phyloP scores from a whole-genome alignment of 768 basidiomycete genomes.

The Lentinula raphanica region DNA sequence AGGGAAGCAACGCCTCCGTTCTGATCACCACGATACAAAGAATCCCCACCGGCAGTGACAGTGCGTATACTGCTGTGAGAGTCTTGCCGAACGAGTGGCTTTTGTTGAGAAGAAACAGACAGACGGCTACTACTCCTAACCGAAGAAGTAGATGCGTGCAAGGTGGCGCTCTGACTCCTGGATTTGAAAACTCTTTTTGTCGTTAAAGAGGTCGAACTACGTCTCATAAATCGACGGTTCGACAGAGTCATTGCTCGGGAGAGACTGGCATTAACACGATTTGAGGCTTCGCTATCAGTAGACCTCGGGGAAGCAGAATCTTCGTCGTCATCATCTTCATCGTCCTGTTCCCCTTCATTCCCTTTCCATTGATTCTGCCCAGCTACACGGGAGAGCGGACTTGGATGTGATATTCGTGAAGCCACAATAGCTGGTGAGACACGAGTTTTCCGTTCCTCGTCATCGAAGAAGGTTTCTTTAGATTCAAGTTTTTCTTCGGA shows the following conservation, averaged over 20 bases:
- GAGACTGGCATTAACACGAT: background rate
- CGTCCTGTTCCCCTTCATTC: slow-evolving; percentile 33
- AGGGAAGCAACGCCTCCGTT: slow-evolving; percentile 14
- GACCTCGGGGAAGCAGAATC: slow-evolving; percentile 65
- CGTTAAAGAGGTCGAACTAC: slow-evolving; percentile 22
- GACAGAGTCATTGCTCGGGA: slow-evolving; percentile 10
- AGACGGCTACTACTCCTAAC: slow-evolving; percentile 43
- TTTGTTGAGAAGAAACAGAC: slow-evolving; percentile 18
- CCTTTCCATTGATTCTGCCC: slow-evolving; percentile 52
- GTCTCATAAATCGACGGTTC: slow-evolving; percentile 28
- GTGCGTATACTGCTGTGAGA: slow-evolving; percentile 71
- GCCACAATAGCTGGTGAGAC: slow-evolving; percentile 30
- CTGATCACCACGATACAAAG: slow-evolving; percentile 28
- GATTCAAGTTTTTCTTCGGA: slow-evolving; percentile 29
- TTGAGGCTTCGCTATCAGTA: slow-evolving; percentile 53
- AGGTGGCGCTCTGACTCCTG: slow-evolving; percentile 61
- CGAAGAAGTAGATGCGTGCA: slow-evolving; percentile 17
- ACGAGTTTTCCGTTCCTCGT: slow-evolving; percentile 23
- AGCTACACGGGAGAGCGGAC: slow-evolving; percentile 59
- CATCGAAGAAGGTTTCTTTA: slow-evolving; percentile 23
- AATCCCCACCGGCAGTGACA: slow-evolving; percentile 50
- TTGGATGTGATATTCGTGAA: slow-evolving; percentile 42
- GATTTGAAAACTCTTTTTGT: slow-evolving; percentile 30
- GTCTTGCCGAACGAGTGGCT: slow-evolving; percentile 35
- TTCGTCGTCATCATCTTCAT: slow-evolving; percentile 38